Percentiles rank a stretch among this genome's conserved stretches.
phyloP scores from a whole-genome alignment of 2,329 filamentous ascomycete species.

The Fusarium multiceps region DNA sequence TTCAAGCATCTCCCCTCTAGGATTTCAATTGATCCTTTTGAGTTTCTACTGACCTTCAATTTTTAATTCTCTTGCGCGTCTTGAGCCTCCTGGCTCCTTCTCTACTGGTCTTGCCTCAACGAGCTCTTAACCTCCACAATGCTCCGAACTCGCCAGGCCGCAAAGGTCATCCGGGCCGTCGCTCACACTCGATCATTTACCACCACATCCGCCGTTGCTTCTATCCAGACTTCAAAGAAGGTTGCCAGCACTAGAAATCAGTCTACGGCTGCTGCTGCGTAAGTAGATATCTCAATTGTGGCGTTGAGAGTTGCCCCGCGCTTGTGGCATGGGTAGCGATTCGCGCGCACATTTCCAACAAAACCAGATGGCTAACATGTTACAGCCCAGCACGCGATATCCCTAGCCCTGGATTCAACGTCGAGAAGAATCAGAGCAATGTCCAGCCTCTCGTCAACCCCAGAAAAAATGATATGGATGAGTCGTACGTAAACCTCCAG shows the following conservation, averaged over 20 bases:
- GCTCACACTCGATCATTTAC: constrained; percentile 56
- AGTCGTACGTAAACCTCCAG: constrained; percentile 71
- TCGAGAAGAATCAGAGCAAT: constrained; percentile 64
- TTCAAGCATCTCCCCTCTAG: neutral
- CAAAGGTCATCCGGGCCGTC: constrained; percentile 59
- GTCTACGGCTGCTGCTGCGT: constrained; percentile 49
- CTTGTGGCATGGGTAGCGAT: constrained; percentile 8
- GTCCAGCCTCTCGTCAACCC: constrained; percentile 75
- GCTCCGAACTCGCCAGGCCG: constrained; percentile 29
- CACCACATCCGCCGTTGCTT: constrained; percentile 52
- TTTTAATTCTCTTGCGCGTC: constrained; percentile 9
- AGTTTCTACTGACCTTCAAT: constrained; percentile 13
- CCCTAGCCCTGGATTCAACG: constrained; percentile 73
- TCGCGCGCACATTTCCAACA: constrained; percentile 6
- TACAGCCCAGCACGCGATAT: constrained; percentile 62
- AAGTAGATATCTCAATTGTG: neutral
- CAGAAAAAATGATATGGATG: constrained; percentile 75
- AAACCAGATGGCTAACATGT: constrained; percentile 21
- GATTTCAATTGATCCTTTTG: constrained; percentile 30
- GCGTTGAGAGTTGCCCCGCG: constrained; percentile 30
- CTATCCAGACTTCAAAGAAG: constrained; percentile 44
- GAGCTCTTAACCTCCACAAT: constrained; percentile 26
- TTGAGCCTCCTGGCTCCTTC: constrained; percentile 27
- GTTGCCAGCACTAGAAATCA: constrained; percentile 17
- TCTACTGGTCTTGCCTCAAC: neutral